A percentile compares a stretch with the other conserved stretches of the same genome.
Evolutionary conservation across 2,329 filamentous ascomycete species (phyloP).

Genomic region (Trichoderma sp.): DNA sequence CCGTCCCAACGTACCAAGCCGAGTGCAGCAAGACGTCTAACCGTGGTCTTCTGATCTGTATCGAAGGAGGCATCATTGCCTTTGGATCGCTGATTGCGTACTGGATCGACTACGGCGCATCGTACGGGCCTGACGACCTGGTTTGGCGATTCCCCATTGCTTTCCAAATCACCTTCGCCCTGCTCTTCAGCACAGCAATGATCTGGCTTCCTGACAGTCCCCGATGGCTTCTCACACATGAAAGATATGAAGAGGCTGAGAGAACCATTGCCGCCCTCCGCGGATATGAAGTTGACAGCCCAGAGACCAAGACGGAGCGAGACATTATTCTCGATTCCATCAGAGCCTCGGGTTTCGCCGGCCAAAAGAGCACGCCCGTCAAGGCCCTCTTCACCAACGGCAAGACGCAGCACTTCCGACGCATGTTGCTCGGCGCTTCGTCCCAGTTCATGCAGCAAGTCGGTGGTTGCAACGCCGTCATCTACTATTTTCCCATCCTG

Average conservation of each 20-base stretch:
- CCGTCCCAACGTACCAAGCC: constrained; percentile 55
- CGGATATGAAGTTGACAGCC: constrained; percentile 48
- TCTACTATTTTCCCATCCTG: constrained; percentile 61
- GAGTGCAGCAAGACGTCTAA: constrained; percentile 53
- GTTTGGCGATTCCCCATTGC: constrained; percentile 57
- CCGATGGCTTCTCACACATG: constrained; percentile 48
- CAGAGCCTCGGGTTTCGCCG: constrained; percentile 48
- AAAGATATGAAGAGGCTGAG: constrained; percentile 43
- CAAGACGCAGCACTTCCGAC: constrained; percentile 64
- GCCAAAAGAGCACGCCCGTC: constrained; percentile 46
- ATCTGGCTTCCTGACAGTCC: constrained; percentile 48
- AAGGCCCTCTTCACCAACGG: constrained; percentile 59
- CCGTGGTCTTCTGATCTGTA: constrained; percentile 53
- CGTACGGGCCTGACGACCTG: constrained; percentile 45
- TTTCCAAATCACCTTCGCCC: constrained; percentile 38
- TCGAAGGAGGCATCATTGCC: constrained; percentile 44
- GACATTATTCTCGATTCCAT: constrained; percentile 51
- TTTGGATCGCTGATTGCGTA: constrained; percentile 43
- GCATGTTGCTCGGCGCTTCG: constrained; percentile 59
- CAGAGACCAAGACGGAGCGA: constrained; percentile 57
- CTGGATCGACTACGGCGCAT: constrained; percentile 44
- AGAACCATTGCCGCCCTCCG: constrained; percentile 31
- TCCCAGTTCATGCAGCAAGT: constrained; percentile 64
- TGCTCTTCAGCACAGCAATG: constrained; percentile 44
- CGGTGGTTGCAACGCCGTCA: constrained; percentile 57